Evolutionary conservation across 2,329 filamentous ascomycete genomes (phyloP), one percentile per base, ranked within the genome.

Genomic region (Colletotrichum aenigma): DNA sequence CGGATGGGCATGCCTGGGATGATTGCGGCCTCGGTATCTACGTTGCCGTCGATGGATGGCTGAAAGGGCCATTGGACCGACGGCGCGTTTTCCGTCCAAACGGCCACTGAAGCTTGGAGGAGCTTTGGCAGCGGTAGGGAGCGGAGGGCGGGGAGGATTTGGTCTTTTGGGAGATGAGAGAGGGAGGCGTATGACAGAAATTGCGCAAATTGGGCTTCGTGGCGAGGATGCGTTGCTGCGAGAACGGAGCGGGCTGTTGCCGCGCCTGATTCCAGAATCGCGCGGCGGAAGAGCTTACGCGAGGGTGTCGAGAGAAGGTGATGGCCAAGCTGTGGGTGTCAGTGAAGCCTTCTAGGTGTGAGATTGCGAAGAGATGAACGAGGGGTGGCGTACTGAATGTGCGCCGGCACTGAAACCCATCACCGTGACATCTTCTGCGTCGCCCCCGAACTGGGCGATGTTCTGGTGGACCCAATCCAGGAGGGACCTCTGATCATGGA

Each of bases 61-160:
- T 94, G 93, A 84, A 94, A 95, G 1, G 94, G 87, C 91, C 91
- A 92, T 32, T 87, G 86, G 10, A 91, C 83, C 9, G 83, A 85
- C 5, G 80, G 77, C n/a, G 82, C 81, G 79, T 88, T 87, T 61
- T 81, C 81, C 12, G 82, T 77, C 84, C 86, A 91, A 34, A 91
- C 84, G 7, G 71, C 58, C 62, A 85, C 81, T 8, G 86, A 87
- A 13, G 89, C 89, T 2, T 75, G 68, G 30, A 85, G 79, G 32
- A 91, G 79, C 7, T 77, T 81, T 0, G 78, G 66, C 4, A 86
- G 79, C 4, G 88, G 83, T 9, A 89, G 78, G 81, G 82, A 78
- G 67, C 87, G 87, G 16, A 95, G 87, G 26, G 83, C 83, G 2
- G 84, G 78, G 74, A 93, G 90, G 34, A 94, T 82, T 4, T 85